These are phyloP conservation scores for Candida caryicola DNA, from an alignment of 805 yeast species.

Conservation along the genomic window DNA sequence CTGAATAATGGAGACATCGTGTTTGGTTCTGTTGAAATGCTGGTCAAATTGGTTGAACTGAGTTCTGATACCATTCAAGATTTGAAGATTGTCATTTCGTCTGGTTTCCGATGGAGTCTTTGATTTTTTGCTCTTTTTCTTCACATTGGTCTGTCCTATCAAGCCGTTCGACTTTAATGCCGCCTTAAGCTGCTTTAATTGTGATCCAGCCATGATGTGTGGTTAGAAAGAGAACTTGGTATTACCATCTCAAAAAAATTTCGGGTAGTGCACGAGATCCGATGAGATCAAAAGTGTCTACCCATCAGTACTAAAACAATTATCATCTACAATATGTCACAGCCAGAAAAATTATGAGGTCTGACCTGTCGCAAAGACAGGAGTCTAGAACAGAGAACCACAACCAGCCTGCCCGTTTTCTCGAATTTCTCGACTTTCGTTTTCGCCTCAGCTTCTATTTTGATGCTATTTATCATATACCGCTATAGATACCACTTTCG, in stretches of 20 bases:
- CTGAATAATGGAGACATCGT: constrained; percentile 43
- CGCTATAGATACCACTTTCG: too few species aligned
- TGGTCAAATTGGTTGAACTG: constrained; percentile 90
- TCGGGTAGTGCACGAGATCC: not conserved
- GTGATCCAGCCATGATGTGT: constrained; percentile 74
- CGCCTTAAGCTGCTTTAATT: constrained; percentile 76
- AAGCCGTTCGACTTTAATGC: constrained; percentile 75
- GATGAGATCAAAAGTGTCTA: too few species aligned
- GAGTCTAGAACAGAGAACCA: too few species aligned
- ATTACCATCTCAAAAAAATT: constrained; percentile 1
- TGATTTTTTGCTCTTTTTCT: constrained; percentile 50
- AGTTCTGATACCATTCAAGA: constrained; percentile 60
- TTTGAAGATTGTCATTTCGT: constrained; percentile 61
- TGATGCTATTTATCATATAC: too few species aligned
- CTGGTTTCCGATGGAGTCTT: constrained; percentile 60
- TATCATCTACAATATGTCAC: too few species aligned
- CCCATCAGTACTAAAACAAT: too few species aligned
- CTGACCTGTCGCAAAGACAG: too few species aligned
- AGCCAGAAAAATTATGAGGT: too few species aligned
- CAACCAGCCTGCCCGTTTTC: too few species aligned
- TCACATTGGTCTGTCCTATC: constrained; percentile 78
- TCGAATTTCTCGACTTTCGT: too few species aligned
- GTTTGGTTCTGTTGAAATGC: constrained; percentile 64
- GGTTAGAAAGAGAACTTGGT: not conserved
- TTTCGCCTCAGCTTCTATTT: too few species aligned